Conservation (phyloP, 805 yeast genomes). For the Saturnispora halmiae region DNA sequence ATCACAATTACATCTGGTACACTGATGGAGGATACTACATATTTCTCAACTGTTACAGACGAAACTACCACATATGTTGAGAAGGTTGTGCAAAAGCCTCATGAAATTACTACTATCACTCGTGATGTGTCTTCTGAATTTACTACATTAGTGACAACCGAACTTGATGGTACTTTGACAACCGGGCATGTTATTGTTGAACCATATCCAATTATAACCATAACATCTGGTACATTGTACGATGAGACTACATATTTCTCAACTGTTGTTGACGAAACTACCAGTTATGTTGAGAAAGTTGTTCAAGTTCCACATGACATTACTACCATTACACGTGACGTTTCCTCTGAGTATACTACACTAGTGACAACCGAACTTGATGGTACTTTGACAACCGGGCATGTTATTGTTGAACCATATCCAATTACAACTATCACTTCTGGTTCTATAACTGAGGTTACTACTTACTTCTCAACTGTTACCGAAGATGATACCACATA, state of each 20-base stretch:
- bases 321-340: not conserved
- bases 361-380: not conserved
- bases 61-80: not conserved
- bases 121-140: not conserved
- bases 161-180: not conserved
- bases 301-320: not conserved
- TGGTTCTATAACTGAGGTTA: too few species aligned
- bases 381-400: not conserved
- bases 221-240: not conserved
- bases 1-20: not conserved
- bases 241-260: not conserved
- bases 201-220: not conserved
- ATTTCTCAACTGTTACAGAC: not conserved
- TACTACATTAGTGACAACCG: not conserved
- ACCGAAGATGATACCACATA: too few species aligned
- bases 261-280: not conserved
- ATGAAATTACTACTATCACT: not conserved
- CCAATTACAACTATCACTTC: not conserved
- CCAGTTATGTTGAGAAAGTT: not conserved
- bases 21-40: not conserved
- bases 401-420: not conserved
- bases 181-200: not conserved
- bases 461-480: too few species aligned
- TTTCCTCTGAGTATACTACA: not conserved
- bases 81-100: conserved; percentile 32